Base-by-base conservation (phyloP, 768 basidiomycete genomes). In the Pleurotus sapidus region DNA sequence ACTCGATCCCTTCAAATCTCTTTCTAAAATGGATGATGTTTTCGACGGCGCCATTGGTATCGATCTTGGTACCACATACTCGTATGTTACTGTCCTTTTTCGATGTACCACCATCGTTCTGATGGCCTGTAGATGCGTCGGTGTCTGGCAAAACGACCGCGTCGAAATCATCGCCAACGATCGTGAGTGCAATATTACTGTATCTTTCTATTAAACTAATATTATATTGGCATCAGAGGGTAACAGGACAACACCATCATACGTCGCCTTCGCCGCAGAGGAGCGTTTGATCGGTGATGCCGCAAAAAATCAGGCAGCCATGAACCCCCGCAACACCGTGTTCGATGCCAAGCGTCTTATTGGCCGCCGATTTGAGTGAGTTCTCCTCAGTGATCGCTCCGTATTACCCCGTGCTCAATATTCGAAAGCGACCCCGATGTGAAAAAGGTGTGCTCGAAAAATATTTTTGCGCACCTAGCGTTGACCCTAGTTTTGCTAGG, bases 271-370 rank as follows among this genome's bases (percentile, higher is more conserved):
- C 82, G 91, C 92, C 62, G 91, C 93, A 67, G 88, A 79, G 60
- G 96, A 98, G 82, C 95, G 96, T 79, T 84, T 98, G 65, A 98
- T 98, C 70, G 96, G 95, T 68, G 96, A 98, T 82, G 96, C 96
- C 65, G 96, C 96, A 56, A 98, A 98, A 81, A 98, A 98, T 76
- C 94, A 95, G 67, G 92, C 93, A 74, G 95, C 95, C 59, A 95
- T 97, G 94, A 98, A 98, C 84, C 95, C 95, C 57, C 83, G 87
- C 75, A 93, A 96, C 77, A 92, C 90, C 65, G 95, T 98, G 65
- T 98, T 97, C 76, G 95, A 97, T 73, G 95, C 95, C 46, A 98
- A 98, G 81, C 95, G 95, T 78, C 84, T 97, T 63, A 98, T 98
- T 65, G 95, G 95, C 61, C 89, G 95, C 74, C 93, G 93, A 72